phyloP scores from a whole-genome alignment of 805 yeast genomes.

The Zygoascus tannicola region DNA sequence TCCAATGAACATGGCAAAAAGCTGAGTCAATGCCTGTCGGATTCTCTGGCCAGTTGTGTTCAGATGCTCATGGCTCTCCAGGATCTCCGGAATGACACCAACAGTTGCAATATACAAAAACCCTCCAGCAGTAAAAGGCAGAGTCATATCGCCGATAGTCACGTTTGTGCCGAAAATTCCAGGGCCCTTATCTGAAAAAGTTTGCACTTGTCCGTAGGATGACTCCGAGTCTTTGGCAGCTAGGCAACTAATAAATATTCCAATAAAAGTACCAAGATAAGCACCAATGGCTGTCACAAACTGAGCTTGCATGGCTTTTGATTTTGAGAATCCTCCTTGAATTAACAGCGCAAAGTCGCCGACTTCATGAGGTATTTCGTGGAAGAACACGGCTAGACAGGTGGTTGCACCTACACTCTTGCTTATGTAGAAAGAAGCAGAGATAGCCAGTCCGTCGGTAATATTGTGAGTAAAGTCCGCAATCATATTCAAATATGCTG shows the following conservation, averaged over 20 bases:
- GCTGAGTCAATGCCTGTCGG: conserved; percentile 36
- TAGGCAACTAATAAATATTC: conserved; percentile 44
- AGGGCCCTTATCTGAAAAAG: no score
- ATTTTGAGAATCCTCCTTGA: conserved; percentile 58
- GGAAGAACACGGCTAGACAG: conserved; percentile 60
- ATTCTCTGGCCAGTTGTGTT: conserved; percentile 1
- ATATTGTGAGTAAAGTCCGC: conserved; percentile 68
- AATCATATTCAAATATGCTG: conserved; percentile 57
- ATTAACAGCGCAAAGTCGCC: conserved; percentile 70
- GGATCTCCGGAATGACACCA: conserved; percentile 65
- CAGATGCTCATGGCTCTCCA: conserved; percentile 37
- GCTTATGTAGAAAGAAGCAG: conserved; percentile 58
- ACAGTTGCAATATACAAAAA: conserved; percentile 64
- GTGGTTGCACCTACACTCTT: conserved; percentile 57
- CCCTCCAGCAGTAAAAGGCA: conserved; percentile 73
- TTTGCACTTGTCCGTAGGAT: neutral
- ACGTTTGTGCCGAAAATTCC: conserved; percentile 47
- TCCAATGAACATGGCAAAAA: conserved; percentile 44
- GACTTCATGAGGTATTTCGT: conserved; percentile 74
- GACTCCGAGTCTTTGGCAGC: conserved; percentile 11
- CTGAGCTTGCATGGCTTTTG: conserved; percentile 60
- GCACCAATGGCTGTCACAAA: conserved; percentile 59
- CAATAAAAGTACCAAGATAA: conserved; percentile 53
- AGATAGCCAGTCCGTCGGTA: conserved; percentile 68
- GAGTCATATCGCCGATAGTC: conserved; percentile 40